Conservation (phyloP, 1,139 yeast species). For the Hyphopichia wangnamkhiaoensis region DNA sequence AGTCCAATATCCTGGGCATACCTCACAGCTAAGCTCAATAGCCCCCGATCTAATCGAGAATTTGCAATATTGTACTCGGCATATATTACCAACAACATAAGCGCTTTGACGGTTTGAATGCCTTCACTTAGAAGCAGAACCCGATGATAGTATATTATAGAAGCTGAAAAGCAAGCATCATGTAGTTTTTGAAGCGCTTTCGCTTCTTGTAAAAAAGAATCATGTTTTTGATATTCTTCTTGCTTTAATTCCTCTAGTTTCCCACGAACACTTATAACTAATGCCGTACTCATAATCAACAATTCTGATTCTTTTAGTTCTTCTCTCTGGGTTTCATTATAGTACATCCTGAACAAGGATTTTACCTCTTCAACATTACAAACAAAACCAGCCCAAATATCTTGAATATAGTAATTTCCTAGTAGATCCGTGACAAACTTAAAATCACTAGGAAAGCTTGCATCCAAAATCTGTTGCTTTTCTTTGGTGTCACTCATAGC, state of each 20-base stretch:
- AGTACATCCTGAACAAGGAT: conserved; percentile 11
- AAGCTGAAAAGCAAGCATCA: conserved; percentile 16
- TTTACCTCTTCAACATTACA: conserved; percentile 13
- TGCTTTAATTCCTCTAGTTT: not conserved
- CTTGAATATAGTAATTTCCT: not conserved
- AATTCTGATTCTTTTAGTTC: not conserved
- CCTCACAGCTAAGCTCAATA: conserved; percentile 22
- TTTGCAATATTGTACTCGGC: conserved; percentile 22
- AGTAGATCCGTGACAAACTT: not conserved
- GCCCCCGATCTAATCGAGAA: conserved; percentile 18
- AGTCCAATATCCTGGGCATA: conserved; percentile 25
- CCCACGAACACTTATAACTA: not conserved
- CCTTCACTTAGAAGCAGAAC: conserved; percentile 25
- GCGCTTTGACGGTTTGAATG: conserved; percentile 21
- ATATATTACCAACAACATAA: conserved; percentile 20
- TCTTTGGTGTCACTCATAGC: not conserved
- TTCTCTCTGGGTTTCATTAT: not conserved
- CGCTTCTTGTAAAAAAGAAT: not conserved
- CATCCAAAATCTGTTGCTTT: not conserved
- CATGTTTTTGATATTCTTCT: not conserved
- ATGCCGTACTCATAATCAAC: not conserved
- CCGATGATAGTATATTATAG: conserved; percentile 22
- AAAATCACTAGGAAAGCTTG: not conserved
- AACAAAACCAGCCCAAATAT: conserved; percentile 5
- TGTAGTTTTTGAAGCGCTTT: conserved; percentile 11